Conservation (phyloP, 148 eudicot species). For the Fallopia convolvulus region DNA sequence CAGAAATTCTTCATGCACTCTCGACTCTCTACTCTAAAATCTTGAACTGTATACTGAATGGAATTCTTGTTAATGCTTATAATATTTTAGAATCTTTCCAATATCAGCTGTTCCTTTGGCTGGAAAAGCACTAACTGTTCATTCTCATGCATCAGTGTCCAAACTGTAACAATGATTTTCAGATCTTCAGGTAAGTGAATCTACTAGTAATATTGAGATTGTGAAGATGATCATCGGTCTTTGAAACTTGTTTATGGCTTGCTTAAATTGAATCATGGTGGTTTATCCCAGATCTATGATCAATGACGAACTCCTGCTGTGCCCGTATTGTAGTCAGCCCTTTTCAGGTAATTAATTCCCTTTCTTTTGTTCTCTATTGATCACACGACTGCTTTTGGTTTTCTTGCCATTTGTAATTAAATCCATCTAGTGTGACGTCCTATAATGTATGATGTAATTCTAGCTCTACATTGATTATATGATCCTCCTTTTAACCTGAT, state of each 20-base stretch:
- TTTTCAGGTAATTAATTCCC: conserved; percentile 54
- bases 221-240: background rate
- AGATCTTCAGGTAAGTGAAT: conserved; percentile 67
- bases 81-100: background rate
- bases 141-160: conserved; percentile 60
- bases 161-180: conserved; percentile 78
- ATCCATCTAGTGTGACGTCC: background rate
- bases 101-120: conserved; percentile 3
- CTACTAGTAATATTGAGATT: conserved; percentile 6
- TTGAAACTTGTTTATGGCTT: background rate
- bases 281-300: conserved; percentile 54
- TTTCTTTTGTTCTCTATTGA: background rate
- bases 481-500: background rate
- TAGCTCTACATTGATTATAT: background rate
- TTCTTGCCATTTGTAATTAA: background rate
- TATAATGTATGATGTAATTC: background rate
- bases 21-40: background rate
- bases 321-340: conserved; percentile 88
- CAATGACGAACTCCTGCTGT: conserved; percentile 59
- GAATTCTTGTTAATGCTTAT: background rate
- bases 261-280: conserved; percentile 7
- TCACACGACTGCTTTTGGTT: background rate
- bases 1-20: background rate
- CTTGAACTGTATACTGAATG: background rate
- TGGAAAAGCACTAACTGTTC: background rate